Percentiles rank a stretch among this genome's conserved stretches.
phyloP scores from a whole-genome alignment of 139 green algal species.

The Chlorella sp. region DNA sequence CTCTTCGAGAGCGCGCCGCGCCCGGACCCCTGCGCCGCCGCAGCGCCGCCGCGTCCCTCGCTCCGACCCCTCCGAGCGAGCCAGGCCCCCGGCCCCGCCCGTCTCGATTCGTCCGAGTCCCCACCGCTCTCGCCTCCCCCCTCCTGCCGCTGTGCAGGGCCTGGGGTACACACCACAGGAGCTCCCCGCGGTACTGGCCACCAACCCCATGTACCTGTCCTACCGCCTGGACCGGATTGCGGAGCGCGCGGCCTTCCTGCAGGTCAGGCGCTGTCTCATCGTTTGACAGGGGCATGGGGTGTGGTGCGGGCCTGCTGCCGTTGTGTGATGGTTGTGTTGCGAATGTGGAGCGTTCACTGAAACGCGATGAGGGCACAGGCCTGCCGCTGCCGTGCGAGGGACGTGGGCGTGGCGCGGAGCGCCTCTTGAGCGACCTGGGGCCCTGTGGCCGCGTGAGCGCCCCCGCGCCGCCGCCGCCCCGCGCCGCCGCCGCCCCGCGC shows the following conservation, averaged over 20 bases:
- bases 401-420: background rate
- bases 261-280: background rate
- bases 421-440: too few relatives aligned
- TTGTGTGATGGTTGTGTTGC: background rate
- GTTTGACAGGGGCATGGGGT: background rate
- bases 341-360: background rate
- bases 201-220: conserved; percentile 5
- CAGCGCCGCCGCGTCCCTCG: too few relatives aligned
- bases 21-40: too few relatives aligned
- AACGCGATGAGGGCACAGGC: background rate
- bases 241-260: background rate
- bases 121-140: background rate
- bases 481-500: too few relatives aligned
- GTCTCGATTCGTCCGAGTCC: too few relatives aligned
- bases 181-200: background rate
- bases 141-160: background rate
- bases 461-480: too few relatives aligned
- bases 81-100: too few relatives aligned
- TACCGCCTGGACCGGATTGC: conserved; percentile 16
- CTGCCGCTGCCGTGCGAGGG: background rate
- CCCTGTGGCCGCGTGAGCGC: too few relatives aligned
- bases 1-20: too few relatives aligned
- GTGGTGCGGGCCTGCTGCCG: background rate
- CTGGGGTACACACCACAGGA: background rate
- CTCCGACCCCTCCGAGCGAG: too few relatives aligned